Evolutionary conservation across 192 early-diverging fungal species (phyloP).

Genomic region (Lobosporangium transversale): DNA sequence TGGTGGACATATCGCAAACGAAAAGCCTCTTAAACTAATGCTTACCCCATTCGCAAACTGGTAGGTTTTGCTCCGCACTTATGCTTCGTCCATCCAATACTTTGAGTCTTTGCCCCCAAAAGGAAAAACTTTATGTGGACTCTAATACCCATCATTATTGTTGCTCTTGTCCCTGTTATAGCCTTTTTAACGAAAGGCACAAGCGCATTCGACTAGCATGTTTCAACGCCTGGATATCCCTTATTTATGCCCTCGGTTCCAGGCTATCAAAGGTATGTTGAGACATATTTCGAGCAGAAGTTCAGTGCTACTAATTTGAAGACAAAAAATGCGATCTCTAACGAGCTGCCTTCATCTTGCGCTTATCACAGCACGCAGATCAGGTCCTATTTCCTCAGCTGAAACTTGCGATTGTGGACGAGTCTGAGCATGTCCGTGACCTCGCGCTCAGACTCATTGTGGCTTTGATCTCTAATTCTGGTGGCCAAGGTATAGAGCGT

Average conservation of each 20-base stretch:
- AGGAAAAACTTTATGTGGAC: no score
- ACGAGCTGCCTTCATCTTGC: no score
- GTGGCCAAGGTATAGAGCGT: constrained; percentile 36
- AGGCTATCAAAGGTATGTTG: constrained; percentile 21
- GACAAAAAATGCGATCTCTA: no score
- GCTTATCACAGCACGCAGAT: constrained; percentile 6
- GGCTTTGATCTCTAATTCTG: constrained; percentile 31
- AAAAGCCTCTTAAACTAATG: constrained; percentile 33
- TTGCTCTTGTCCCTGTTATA: no score
- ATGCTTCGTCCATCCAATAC: no score
- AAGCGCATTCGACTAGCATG: constrained; percentile 30
- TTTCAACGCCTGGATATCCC: constrained; percentile 31
- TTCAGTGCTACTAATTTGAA: no score
- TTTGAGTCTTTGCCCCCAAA: no score
- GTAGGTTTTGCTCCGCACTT: no score
- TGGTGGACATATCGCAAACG: constrained; percentile 19
- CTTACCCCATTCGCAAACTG: constrained; percentile 32
- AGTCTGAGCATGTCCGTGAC: constrained; percentile 36
- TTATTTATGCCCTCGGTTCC: constrained; percentile 27
- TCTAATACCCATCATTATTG: neutral
- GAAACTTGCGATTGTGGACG: constrained; percentile 17
- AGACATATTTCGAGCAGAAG: neutral
- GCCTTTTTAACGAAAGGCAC: constrained; percentile 13
- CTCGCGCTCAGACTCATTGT: constrained; percentile 15
- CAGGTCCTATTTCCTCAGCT: constrained; percentile 24